Base-by-base conservation (phyloP, 345 rosid species). In the Atalantia buxifolia region DNA sequence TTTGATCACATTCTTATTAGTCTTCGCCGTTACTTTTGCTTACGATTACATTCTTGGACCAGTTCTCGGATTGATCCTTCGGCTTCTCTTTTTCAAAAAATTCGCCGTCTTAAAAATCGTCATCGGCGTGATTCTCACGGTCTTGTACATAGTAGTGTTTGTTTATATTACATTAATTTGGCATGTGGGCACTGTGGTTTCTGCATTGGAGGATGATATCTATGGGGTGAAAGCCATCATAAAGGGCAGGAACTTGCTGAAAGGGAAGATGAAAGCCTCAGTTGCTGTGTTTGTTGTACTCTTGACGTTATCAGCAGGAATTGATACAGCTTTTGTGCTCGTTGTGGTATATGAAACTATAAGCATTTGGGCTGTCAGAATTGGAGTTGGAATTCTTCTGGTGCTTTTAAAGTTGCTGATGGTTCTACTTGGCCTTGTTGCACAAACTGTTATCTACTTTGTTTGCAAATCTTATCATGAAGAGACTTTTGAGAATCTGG, bases 381-480 rank as follows among this genome's bases (percentile, higher is more conserved):
- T 82, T 4, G 62, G 40, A 7, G 45, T 71, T 22, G 90, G 91
- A 18, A 24, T 77, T 3, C 4, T 81, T 22, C 87, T 88, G 40
- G 70, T 85, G 18, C 18, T 85, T 74, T 4, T 87, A 74, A 64
- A 85, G 65, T 64, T 83, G 35, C 64, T 18, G 56, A 69, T 86
- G 59, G 53, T 87, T 48, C 76, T 89, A 14, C 78, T 85, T 16
- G 81, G 86, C 21, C 84, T 85, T 12, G 92, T 90, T 2, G 66
- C 78, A 28, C 86, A 90, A 28, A 87, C 94, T 0, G 84, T 89
- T 4, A 76, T 86, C 38, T 90, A 90, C 83, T 87, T 90, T 9
- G 87, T 89, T 5, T 90, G 94, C 83, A 90, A 88, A 77, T 85
- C 92, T 0, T 86, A 84, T 64, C 93, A 90, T 85, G 80, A 81